phyloP scores from a whole-genome alignment of 106 monocot species.

The Platanthera guangdongensis region DNA sequence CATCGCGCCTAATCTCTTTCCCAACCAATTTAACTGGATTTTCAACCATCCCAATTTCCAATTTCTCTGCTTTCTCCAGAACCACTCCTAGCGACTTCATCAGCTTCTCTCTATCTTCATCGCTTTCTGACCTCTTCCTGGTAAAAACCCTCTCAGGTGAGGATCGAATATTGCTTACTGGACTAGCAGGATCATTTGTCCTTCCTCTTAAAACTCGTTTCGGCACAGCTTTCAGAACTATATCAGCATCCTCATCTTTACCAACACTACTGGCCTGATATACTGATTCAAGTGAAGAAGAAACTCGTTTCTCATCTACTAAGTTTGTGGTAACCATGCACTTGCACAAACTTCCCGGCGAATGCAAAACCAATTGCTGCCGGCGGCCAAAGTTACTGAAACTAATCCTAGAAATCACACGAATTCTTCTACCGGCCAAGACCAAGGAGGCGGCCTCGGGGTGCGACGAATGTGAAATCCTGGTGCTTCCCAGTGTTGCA shows the following conservation, averaged over 20 bases:
- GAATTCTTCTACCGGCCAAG: constrained; percentile 30
- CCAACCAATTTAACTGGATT: constrained; percentile 22
- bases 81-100: constrained; percentile 78
- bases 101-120: constrained; percentile 57
- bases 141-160: constrained; percentile 10
- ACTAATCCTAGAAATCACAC: constrained; percentile 47
- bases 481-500: constrained; percentile 57
- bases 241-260: constrained; percentile 32
- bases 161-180: constrained; percentile 10
- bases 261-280: constrained; percentile 23
- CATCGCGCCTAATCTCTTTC: constrained; percentile 13
- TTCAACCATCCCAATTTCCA: constrained; percentile 29
- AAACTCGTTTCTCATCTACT: constrained; percentile 49
- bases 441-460: constrained; percentile 28
- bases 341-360: constrained; percentile 28
- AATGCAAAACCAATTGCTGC: constrained; percentile 24
- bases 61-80: constrained; percentile 75
- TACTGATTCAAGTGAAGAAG: constrained; percentile 44
- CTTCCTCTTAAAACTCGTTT: constrained; percentile 43
- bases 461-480: constrained; percentile 21
- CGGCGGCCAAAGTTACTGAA: constrained; percentile 14
- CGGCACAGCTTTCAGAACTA: constrained; percentile 71
- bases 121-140: constrained; percentile 12
- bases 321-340: constrained; percentile 64
- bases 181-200: constrained; percentile 23